Conservation (phyloP, 2,329 filamentous ascomycete genomes). For the Colletotrichum lindemuthianum region DNA sequence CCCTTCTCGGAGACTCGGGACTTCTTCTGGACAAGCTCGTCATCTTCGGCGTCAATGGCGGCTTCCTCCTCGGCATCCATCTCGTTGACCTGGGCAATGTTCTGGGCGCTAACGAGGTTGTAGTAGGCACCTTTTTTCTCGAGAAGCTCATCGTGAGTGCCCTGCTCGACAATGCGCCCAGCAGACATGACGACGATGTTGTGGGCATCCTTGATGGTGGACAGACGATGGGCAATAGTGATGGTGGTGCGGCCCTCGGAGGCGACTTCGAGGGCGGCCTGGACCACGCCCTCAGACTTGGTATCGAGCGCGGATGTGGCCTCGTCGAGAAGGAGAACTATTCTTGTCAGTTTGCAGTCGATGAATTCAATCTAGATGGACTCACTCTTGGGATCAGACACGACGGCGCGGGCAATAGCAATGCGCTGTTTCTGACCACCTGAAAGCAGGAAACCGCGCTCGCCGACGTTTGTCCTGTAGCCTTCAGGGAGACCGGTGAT, state of each 20-base stretch:
- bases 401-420: conserved; percentile 89
- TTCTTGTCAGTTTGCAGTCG: conserved; percentile 35
- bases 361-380: conserved; percentile 4
- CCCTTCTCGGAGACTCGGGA: conserved; percentile 52
- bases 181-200: conserved; percentile 94
- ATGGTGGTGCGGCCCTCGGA: conserved; percentile 91
- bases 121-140: conserved; percentile 78
- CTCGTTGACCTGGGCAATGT: conserved; percentile 73
- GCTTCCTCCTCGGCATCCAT: conserved; percentile 62
- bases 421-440: conserved; percentile 98
- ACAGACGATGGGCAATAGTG: conserved; percentile 93
- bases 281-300: conserved; percentile 92
- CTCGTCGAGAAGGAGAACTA: conserved; percentile 88
- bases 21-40: conserved; percentile 60
- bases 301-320: conserved; percentile 95
- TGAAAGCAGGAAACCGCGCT: conserved; percentile 90
- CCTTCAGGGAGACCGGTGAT: conserved; percentile 83
- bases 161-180: conserved; percentile 91
- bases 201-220: conserved; percentile 92
- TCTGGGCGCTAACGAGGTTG: conserved; percentile 88
- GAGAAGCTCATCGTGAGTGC: conserved; percentile 84
- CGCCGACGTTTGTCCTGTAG: conserved; percentile 95
- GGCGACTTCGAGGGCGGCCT: conserved; percentile 89
- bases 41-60: conserved; percentile 58
- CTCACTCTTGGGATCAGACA: conserved; percentile 84